Base-by-base conservation (phyloP, 495 filamentous ascomycete genomes). In the Hypoxylon intermedium region DNA sequence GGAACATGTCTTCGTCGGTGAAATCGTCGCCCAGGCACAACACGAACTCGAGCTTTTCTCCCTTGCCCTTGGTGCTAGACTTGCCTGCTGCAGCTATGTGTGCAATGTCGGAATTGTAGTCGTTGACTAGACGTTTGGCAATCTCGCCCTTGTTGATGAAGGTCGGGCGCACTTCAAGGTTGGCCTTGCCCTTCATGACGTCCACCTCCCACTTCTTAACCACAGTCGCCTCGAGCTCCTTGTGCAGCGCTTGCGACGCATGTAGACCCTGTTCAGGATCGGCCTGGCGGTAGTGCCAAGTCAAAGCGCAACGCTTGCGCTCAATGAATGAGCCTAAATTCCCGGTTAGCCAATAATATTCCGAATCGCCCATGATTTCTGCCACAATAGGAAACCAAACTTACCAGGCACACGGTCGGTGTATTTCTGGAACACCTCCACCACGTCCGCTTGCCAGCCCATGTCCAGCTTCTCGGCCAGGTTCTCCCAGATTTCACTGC, bases 61-160 rank as follows among this genome's bases (percentile, higher is more conserved):
- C 42, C 7, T 49, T 43, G 16, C n/a, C 37, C 18, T 49, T 44
- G 13, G 48, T 13, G 6, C 34, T 31, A 18, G 44, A 33, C 13
- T 63, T 67, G 46, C 12, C 41, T 9, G 54, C 21, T 19, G 45
- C 28, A 16, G 53, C 48, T 26, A 65, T 40, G 5, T 68, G 42
- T 42, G 68, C 65, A 13, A 72, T 58, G 58, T 75, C 71, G 43
- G 77, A 73, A 43, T 72, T 78, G 68, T 91, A 90, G 3, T 84
- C 82, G 16, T 81, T 74, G 43, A 97, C 83, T 28, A 98, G 79
- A 11, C 84, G 82, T 68, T 89, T 92, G 9, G 85, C 89, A 52
- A 97, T 96, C 75, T 92, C 91, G 1, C 94, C 94, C 73, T 98
- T 98, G 79, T 97, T 97, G 72, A 98, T 89, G 67, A 93, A 92